These are phyloP conservation scores for Oenanthe javanica DNA, from an alignment of 140 eudicot species.

Conservation along the genomic window DNA sequence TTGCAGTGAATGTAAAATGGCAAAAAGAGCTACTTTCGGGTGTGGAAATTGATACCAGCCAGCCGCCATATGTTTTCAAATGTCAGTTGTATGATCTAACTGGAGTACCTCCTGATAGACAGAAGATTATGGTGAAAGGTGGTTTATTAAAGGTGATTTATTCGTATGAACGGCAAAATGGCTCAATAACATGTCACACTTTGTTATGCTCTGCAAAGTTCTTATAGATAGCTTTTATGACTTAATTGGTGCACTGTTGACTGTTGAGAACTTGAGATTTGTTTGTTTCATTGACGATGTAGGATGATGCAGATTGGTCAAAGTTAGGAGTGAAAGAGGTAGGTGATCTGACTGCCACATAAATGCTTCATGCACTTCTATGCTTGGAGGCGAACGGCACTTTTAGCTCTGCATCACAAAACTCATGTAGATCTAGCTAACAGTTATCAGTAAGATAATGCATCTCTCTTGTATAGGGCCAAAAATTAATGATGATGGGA, in stretches of 20 bases:
- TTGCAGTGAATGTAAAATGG: slow-evolving; percentile 95
- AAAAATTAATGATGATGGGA: slow-evolving; percentile 97
- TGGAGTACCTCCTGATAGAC: slow-evolving; percentile 98
- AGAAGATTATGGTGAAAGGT: slow-evolving; percentile 93
- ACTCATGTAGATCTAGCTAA: not conserved
- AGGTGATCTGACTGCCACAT: slow-evolving; percentile 12
- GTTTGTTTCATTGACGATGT: slow-evolving; percentile 17
- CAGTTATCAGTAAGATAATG: not conserved
- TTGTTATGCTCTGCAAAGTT: not conserved
- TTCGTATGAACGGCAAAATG: not conserved
- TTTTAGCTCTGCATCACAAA: not conserved
- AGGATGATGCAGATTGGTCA: slow-evolving; percentile 98
- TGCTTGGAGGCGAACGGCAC: not conserved
- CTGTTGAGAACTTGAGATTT: slow-evolving; percentile 4
- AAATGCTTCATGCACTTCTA: not conserved
- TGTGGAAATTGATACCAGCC: slow-evolving; percentile 91
- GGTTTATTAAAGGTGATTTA: slow-evolving; percentile 74
- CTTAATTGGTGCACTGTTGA: not conserved
- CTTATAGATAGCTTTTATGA: not conserved
- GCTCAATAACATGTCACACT: slow-evolving; percentile 4
- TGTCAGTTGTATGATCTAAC: slow-evolving; percentile 91
- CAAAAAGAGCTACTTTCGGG: slow-evolving; percentile 64
- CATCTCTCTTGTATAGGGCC: slow-evolving; percentile 53
- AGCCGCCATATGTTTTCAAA: slow-evolving; percentile 87
- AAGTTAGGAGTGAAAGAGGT: slow-evolving; percentile 93